Base-by-base conservation (phyloP, 2,329 filamentous ascomycete genomes). In the Neophaeococcomyces aloes region DNA sequence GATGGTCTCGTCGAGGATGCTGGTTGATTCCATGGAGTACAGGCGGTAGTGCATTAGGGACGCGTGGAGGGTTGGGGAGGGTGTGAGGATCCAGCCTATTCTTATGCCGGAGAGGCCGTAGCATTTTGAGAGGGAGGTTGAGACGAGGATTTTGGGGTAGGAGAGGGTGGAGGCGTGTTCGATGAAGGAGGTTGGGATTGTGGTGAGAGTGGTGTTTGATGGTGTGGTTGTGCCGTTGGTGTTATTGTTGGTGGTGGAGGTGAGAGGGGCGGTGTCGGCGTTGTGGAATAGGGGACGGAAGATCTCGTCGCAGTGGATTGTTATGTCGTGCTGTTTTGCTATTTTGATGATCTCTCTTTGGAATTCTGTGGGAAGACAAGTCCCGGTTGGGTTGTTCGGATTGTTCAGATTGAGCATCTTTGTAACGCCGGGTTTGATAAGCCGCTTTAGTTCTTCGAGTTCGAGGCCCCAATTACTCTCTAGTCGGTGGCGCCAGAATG, bases 1-100 rank as follows among this genome's bases (percentile, higher is more conserved):
- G 10, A 94, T 71, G 41, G 76, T 74, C 58, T 94, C 86, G 59
- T 94, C 86, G 7, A 94, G 66, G 56, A 81, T 76, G 15, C 82
- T 83, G 0, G 93, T 84, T 29, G 81, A 85, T 56, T 94, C 93
- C 17, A 83, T 86, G 2, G 85, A 93, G 66, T 91, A 94, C 60
- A 93, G 81, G 27, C 86, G 71, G 1, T 81, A 79, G 10, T 68
- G 64, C 10, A 80, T 76, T 47, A 84, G 69, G 8, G 70, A 66
- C 38, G 78, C 73, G 38, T 89, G 72, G 42, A 94, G 69, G 1
- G 65, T 63, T 5, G 60, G 57, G 59, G 78, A 75, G 18, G 76
- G 76, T n/a, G 79, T 81, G 2, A 83, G 83, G 44, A 89, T 71
- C 87, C 87, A 95, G 27, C 87, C 87, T 1, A 89, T 63, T 0